A percentile compares a stretch with the other conserved stretches of the same genome.
These are phyloP conservation scores for Decorospora gaudefroyi DNA, from an alignment of 2,329 filamentous ascomycete species.

Conservation along the genomic window DNA sequence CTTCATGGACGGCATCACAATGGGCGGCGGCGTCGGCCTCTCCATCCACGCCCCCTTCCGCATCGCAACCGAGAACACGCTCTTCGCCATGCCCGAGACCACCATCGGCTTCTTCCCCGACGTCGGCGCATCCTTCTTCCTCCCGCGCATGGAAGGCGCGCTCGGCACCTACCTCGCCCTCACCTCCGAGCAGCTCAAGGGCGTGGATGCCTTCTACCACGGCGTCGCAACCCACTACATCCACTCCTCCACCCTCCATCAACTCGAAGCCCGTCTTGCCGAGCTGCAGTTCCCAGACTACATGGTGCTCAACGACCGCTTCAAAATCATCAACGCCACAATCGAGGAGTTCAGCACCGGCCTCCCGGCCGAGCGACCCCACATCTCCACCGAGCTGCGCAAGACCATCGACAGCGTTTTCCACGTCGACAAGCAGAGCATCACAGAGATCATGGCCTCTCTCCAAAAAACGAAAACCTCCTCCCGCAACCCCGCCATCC, in stretches of 20 bases:
- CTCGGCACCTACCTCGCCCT: conserved; percentile 91
- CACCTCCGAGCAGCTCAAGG: conserved; percentile 81
- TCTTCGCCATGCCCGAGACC: conserved; percentile 98
- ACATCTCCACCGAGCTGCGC: conserved; percentile 70
- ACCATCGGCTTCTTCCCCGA: conserved; percentile 99
- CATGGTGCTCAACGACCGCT: conserved; percentile 64
- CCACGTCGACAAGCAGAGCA: conserved; percentile 58
- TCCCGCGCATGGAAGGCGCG: conserved; percentile 83
- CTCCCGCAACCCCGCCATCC: conserved; percentile 47
- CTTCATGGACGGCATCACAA: conserved; percentile 97
- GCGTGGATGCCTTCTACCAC: conserved; percentile 84
- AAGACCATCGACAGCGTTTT: conserved; percentile 75
- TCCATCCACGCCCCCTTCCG: conserved; percentile 94
- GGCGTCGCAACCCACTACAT: conserved; percentile 96
- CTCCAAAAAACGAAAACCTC: conserved; percentile 58
- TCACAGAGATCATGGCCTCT: conserved; percentile 71
- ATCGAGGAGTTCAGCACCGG: conserved; percentile 91
- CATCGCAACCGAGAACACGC: conserved; percentile 91
- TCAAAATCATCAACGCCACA: conserved; percentile 77
- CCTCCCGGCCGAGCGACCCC: conserved; percentile 64
- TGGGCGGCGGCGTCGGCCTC: conserved; percentile 95
- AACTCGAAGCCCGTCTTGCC: conserved; percentile 80
- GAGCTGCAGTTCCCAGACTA: conserved; percentile 88
- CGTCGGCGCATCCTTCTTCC: conserved; percentile 94
- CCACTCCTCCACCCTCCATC: conserved; percentile 82